Percentiles rank a stretch among this genome's conserved stretches.
These are phyloP conservation scores for Phytophthora cajani DNA, from an alignment of 352 stramenopile species.

Conservation along the genomic window DNA sequence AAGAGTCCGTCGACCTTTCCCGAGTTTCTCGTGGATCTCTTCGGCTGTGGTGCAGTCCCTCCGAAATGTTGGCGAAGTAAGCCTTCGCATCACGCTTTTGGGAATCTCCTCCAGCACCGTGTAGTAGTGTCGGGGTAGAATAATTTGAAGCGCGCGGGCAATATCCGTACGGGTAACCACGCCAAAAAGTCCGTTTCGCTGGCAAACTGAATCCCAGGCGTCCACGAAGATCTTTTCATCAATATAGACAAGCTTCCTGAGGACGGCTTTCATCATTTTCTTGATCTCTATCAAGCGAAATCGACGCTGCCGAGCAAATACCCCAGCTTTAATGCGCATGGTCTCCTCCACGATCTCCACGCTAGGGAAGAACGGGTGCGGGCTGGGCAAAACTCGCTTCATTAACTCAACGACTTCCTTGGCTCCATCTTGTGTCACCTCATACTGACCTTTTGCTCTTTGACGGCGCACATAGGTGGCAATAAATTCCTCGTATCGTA, in stretches of 20 bases:
- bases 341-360: constrained; percentile 41
- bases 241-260: constrained; percentile 47
- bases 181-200: constrained; percentile 42
- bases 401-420: constrained; percentile 48
- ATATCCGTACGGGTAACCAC: constrained; percentile 48
- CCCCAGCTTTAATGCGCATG: constrained; percentile 45
- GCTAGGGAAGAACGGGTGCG: constrained; percentile 56
- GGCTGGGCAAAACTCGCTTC: constrained; percentile 55
- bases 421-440: constrained; percentile 22
- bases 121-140: constrained; percentile 51
- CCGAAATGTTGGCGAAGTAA: constrained; percentile 33
- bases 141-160: constrained; percentile 34
- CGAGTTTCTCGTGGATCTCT: constrained; percentile 35
- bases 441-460: constrained; percentile 21
- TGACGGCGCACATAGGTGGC: constrained; percentile 47
- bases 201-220: constrained; percentile 48
- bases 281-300: constrained; percentile 55
- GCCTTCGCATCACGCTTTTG: background rate
- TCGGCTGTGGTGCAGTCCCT: constrained; percentile 31
- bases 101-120: constrained; percentile 37
- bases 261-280: constrained; percentile 46
- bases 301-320: constrained; percentile 45
- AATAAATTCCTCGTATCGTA: constrained; percentile 70
- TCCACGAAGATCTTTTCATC: constrained; percentile 54
- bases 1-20: constrained; percentile 12